phyloP scores from a whole-genome alignment of 192 early-diverging fungal genomes.

The Podila verticillata region DNA sequence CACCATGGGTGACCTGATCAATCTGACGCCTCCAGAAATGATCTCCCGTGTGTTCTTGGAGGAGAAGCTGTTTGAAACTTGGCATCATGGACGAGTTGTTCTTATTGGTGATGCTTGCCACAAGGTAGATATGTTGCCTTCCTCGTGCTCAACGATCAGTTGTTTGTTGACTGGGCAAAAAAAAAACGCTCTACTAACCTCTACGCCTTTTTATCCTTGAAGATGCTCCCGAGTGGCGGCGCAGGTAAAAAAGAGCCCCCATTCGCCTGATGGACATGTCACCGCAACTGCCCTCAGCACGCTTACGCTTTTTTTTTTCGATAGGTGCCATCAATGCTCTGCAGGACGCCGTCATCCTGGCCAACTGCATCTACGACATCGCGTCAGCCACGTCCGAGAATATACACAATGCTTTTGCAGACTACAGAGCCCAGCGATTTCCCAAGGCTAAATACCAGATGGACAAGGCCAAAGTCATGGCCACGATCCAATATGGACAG shows the following conservation, averaged over 20 bases:
- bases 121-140: background rate
- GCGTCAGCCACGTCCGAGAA: background rate
- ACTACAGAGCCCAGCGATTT: background rate
- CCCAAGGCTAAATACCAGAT: slow-evolving; percentile 7
- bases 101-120: slow-evolving; percentile 2
- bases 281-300: too few species aligned
- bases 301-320: too few species aligned
- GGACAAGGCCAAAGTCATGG: slow-evolving; percentile 3
- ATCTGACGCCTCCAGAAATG: background rate
- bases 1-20: slow-evolving; percentile 4
- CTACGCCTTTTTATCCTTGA: background rate
- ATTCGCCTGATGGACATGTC: too few species aligned
- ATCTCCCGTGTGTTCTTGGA: slow-evolving; percentile 3
- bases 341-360: background rate
- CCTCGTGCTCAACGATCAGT: too few species aligned
- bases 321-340: slow-evolving; percentile 6
- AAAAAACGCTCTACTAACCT: background rate
- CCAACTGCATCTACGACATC: slow-evolving; percentile 7
- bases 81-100: background rate
- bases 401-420: background rate
- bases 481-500: slow-evolving; percentile 1
- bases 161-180: background rate
- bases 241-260: background rate
- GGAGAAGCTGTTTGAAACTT: background rate
- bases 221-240: slow-evolving; percentile 6